Base-by-base conservation (phyloP, 805 yeast genomes). In the Yamadazyma paraphyllophila region DNA sequence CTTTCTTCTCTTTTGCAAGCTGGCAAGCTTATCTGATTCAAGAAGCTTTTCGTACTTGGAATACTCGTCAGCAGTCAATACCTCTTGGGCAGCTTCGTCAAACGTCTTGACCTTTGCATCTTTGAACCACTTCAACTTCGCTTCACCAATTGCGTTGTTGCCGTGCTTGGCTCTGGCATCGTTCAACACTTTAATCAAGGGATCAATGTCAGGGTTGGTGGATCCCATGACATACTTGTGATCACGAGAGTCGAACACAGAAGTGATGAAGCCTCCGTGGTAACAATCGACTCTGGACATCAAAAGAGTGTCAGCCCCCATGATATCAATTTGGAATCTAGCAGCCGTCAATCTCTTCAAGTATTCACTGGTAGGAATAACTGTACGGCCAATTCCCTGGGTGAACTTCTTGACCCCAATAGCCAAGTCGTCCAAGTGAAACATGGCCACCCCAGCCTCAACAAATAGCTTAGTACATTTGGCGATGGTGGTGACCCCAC, bases 291-390 rank as follows among this genome's bases (percentile, higher is more conserved):
- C 34, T 17, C 52, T 26, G 10, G 52, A 45, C 52, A 49, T 49
- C 17, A 49, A 39, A 14, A 49, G 36, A 32, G 52, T 49, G 14
- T 49, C 52, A 2, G 50, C 50, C 3, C 52, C 52, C 52, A 49
- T 44, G 12, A 49, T 38, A 41, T 49, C 52, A 14, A 49, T 39
- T 31, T 45, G 50, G 27, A 49, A 49, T 20, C 52, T 34, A 7
- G 52, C 52, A 27, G 52, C 47, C 9, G 52, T 49, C 12, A 49
- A 35, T 14, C 52, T 16, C 27, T 44, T 45, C 43, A 49, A 39
- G 32, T 46, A 49, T 25, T 49, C 52, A 25, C 43, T 34, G n/a
- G 52, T 49, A 16, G 52, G 52, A 43, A 49, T 44, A 10, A 49
- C 35, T 7, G 52, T 49, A 39, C 52, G 39, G 13, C 52, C 52